phyloP scores from a whole-genome alignment of 1,284 basidiomycete species.

The Cerioporus squamosus region DNA sequence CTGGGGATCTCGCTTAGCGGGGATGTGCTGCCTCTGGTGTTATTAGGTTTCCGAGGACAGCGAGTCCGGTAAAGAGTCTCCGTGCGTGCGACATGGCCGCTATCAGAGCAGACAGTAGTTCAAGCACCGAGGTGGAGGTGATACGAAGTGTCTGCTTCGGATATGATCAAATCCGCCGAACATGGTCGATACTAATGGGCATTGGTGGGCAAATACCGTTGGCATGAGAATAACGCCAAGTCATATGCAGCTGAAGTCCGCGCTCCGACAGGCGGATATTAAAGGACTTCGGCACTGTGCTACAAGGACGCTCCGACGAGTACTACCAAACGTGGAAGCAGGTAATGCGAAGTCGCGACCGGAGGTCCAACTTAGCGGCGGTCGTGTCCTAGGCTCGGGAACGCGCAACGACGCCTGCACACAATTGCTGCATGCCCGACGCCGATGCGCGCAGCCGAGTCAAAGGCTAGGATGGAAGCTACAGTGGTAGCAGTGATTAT shows the following conservation, averaged over 20 bases:
- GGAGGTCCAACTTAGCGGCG: no score
- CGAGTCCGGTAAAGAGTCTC: neutral
- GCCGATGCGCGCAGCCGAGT: constrained; percentile 1
- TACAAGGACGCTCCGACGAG: neutral
- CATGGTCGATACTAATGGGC: no score
- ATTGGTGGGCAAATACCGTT: no score
- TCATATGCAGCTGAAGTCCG: neutral
- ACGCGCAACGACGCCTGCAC: constrained; percentile 5
- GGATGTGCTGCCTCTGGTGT: neutral
- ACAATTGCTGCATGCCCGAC: neutral
- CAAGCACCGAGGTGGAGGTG: no score
- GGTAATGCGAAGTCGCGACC: no score
- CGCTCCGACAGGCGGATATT: constrained; percentile 20
- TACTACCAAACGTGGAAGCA: no score
- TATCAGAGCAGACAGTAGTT: no score
- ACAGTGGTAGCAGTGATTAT: neutral
- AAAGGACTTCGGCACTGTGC: neutral
- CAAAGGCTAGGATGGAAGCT: neutral
- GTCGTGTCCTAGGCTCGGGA: neutral
- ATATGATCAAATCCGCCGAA: no score
- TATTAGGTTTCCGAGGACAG: constrained; percentile 10
- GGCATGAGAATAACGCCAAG: neutral
- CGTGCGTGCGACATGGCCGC: neutral
- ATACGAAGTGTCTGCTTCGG: no score
- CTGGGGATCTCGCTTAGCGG: neutral